Conservation (phyloP, 768 basidiomycete genomes). For the Mycena vulgaris region DNA sequence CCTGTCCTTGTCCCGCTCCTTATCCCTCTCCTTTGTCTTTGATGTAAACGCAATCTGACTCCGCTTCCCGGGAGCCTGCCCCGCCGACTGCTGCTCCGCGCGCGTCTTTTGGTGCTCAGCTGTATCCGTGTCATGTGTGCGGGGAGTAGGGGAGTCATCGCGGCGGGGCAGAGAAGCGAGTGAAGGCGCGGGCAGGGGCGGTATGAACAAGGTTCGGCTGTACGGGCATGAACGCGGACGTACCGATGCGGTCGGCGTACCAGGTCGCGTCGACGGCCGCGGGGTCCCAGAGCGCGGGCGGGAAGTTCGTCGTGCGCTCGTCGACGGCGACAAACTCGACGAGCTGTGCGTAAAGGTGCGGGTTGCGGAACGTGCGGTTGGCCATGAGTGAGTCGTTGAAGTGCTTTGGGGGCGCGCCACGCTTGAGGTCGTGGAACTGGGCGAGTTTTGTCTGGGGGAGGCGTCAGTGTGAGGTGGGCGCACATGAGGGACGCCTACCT, state of each 20-base stretch:
- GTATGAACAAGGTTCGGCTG: constrained; percentile 43
- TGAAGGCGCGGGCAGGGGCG: constrained; percentile 33
- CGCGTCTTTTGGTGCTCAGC: constrained; percentile 75
- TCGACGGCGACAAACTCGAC: constrained; percentile 96
- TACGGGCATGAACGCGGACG: constrained; percentile 48
- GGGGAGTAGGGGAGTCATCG: constrained; percentile 8
- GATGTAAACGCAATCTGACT: constrained; percentile 74
- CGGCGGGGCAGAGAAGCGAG: constrained; percentile 37
- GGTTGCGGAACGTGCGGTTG: constrained; percentile 94
- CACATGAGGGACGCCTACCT: constrained; percentile 56
- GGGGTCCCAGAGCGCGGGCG: constrained; percentile 81
- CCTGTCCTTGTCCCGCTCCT: constrained; percentile 8
- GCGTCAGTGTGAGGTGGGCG: neutral
- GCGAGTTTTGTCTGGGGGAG: constrained; percentile 79
- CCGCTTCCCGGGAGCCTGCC: constrained; percentile 70
- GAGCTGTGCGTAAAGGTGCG: constrained; percentile 94
- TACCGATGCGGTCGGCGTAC: constrained; percentile 86
- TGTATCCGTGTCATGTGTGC: constrained; percentile 47
- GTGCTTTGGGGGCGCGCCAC: constrained; percentile 77
- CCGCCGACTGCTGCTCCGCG: constrained; percentile 70
- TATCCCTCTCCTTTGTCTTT: neutral
- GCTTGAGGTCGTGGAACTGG: constrained; percentile 83
- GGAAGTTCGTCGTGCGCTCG: constrained; percentile 90
- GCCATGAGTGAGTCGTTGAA: constrained; percentile 98
- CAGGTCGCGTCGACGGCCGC: constrained; percentile 75